phyloP scores from a whole-genome alignment of 2,329 filamentous ascomycete species.

The Colletotrichum theobromicola region DNA sequence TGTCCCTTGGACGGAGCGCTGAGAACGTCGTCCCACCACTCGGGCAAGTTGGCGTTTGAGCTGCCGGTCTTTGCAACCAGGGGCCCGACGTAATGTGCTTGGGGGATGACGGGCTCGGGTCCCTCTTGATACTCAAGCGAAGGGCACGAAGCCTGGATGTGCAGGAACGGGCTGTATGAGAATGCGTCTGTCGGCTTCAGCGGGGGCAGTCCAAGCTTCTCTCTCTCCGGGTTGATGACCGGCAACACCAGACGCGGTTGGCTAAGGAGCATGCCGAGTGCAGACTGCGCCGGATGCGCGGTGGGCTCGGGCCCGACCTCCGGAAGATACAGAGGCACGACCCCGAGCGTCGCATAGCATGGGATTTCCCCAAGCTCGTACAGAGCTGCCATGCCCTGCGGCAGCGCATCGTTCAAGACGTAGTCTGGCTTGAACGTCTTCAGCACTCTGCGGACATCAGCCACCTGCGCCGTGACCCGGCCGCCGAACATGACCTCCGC shows the following conservation, averaged over 20 bases:
- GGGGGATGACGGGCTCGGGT: conserved; percentile 24
- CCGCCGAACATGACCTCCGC: conserved; percentile 27
- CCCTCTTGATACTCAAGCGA: conserved; percentile 34
- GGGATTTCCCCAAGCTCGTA: conserved; percentile 38
- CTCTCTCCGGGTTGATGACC: conserved; percentile 35
- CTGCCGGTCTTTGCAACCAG: conserved; percentile 30
- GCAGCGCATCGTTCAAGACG: conserved; percentile 43
- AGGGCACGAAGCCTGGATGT: conserved; percentile 41
- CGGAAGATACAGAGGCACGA: conserved; percentile 41
- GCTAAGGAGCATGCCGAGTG: conserved; percentile 30
- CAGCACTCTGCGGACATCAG: conserved; percentile 37
- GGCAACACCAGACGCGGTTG: conserved; percentile 31
- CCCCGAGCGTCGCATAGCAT: conserved; percentile 41
- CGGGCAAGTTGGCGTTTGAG: conserved; percentile 27
- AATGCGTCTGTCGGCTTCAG: conserved; percentile 36
- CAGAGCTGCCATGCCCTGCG: conserved; percentile 39
- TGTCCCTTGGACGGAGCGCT: conserved; percentile 34
- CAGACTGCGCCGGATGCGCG: conserved; percentile 25
- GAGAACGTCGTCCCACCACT: conserved; percentile 36
- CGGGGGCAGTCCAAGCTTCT: conserved; percentile 28
- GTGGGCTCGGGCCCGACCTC: conserved; percentile 35
- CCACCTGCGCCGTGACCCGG: conserved; percentile 38
- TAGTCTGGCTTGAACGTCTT: conserved; percentile 32
- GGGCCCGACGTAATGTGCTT: conserved; percentile 37
- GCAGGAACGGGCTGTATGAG: conserved; percentile 40